Evolutionary conservation across 2,329 filamentous ascomycete species (phyloP), one percentile per base, ranked within the genome.

Genomic region (Ophiocordyceps camponoti-floridani): DNA sequence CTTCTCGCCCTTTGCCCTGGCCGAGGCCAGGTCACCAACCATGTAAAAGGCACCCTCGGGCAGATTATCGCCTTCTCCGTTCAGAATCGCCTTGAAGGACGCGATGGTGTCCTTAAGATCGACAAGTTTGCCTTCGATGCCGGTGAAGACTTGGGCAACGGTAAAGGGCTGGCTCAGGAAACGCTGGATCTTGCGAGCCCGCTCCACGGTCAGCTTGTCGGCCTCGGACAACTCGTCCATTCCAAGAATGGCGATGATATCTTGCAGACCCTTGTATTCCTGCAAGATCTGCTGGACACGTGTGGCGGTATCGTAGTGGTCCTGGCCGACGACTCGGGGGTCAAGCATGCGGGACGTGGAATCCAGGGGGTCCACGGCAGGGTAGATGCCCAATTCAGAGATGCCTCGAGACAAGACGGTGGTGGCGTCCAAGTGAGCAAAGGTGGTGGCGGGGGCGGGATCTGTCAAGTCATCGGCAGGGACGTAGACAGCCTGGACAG

Each of bases 391-490:
- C 80, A 98, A 77, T 79, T 98, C 91, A 56, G 91, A 96, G 68
- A 98, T 98, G 88, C 91, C 89, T 84, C 91, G 89, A 62, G 91
- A 98, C 79, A 98, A 77, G 67, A 96, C 91, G 81, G 91, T 98
- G 70, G 91, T 98, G 78, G 91, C 91, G 77, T 98, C 91, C 82
- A 98, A 84, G 72, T 98, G 91, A 67, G 91, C 91, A 72, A 98
- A 98, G 69, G 91, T 98, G 69, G 91, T 96, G 67, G 91, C 91
- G 59, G 91, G 91, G 57, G 91, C 91, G 73, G 91, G 91, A 75
- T 98, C 91, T 75, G 91, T 98, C 85, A 98, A 82, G 84, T 98
- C 91, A 70, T 98, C 91, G 83, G 91, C 91, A 68, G 91, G 91
- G 70, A 98, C 91, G 77, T 98, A 98, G 70, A 98, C 91, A 70